Conservation (phyloP, 257 asterid species). For the Solanum bulbocastanum region DNA sequence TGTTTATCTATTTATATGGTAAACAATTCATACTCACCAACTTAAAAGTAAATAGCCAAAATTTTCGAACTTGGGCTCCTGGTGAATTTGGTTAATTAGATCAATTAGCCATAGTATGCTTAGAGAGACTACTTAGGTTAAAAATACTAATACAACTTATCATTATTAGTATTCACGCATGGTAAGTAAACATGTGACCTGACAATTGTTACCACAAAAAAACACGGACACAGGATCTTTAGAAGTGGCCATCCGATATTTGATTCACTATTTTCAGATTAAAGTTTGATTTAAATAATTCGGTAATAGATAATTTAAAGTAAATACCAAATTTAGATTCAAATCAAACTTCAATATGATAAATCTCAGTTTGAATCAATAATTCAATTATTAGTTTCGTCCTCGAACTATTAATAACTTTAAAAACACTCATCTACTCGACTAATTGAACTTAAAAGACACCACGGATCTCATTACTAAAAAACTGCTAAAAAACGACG, state of each 20-base stretch:
- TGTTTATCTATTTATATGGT: neutral
- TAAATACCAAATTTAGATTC: neutral
- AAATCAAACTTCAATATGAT: neutral
- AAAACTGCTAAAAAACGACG: too few relatives aligned
- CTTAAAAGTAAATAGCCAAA: neutral
- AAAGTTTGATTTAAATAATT: neutral
- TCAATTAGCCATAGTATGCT: neutral
- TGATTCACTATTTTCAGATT: neutral
- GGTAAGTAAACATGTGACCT: neutral
- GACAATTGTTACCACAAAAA: neutral
- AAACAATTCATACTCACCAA: neutral
- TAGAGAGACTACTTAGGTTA: neutral
- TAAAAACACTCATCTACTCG: too few relatives aligned
- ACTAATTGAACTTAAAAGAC: too few relatives aligned
- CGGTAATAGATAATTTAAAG: neutral
- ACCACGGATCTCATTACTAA: too few relatives aligned
- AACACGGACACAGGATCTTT: neutral
- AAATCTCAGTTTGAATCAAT: neutral
- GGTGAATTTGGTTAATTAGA: neutral
- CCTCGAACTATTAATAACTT: too few relatives aligned
- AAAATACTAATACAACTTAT: neutral
- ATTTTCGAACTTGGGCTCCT: neutral
- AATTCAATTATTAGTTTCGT: neutral
- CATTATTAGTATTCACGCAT: neutral
- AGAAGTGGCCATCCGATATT: neutral